Evolutionary conservation across 371 early-diverging fungal genomes (phyloP).

Genomic region (Apophysomyces sp.): DNA sequence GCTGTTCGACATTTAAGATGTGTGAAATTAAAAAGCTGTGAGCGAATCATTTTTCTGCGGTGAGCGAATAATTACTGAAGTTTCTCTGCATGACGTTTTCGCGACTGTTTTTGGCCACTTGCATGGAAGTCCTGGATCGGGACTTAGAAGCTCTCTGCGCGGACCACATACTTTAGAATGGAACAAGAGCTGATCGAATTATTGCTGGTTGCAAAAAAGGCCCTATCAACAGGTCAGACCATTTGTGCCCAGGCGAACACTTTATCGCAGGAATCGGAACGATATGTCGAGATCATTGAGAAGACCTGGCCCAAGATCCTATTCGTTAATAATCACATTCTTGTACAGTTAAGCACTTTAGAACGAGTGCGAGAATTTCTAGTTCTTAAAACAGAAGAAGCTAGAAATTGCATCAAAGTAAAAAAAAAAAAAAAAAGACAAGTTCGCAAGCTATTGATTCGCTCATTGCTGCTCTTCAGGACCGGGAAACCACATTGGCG

Average conservation of each 20-base stretch:
- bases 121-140: too few relatives aligned
- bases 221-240: conserved; percentile 35
- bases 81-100: too few relatives aligned
- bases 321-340: conserved; percentile 43
- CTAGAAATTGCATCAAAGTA: conserved; percentile 30
- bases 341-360: conserved; percentile 29
- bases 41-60: too few relatives aligned
- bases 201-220: conserved; percentile 42
- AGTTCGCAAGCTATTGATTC: background rate
- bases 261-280: conserved; percentile 30
- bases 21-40: too few relatives aligned
- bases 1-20: too few relatives aligned
- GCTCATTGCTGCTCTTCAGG: conserved; percentile 13
- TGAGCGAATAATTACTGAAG: too few relatives aligned
- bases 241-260: conserved; percentile 45
- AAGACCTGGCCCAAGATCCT: conserved; percentile 40
- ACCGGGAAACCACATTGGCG: conserved; percentile 33
- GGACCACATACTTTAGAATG: conserved; percentile 11
- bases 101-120: too few relatives aligned
- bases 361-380: conserved; percentile 39
- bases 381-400: conserved; percentile 19
- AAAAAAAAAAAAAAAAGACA: background rate
- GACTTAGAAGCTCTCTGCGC: too few relatives aligned
- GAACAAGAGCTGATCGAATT: conserved; percentile 46
- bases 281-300: conserved; percentile 35